Base-by-base conservation (phyloP, 192 early-diverging fungal genomes). In the Allomyces macrogynus region DNA sequence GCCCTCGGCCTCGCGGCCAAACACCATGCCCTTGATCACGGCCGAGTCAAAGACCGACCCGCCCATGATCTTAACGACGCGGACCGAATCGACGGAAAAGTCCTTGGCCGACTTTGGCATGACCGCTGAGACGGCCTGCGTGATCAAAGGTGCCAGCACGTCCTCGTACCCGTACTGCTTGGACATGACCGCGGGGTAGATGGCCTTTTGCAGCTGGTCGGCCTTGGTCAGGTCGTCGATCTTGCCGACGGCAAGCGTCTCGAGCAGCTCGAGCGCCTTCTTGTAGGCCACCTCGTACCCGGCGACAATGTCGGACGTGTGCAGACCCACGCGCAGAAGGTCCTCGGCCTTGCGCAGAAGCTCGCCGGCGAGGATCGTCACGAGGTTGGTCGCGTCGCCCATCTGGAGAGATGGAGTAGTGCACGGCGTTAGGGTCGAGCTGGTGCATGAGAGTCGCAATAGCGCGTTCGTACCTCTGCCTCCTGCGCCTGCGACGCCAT, bases 131-230 rank as follows among this genome's bases (percentile, higher is more conserved):
- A 89, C 86, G 20, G 93, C 93, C 44, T 93, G 80, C 62, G 83
- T 82, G 62, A 98, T 90, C 43, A 95, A 78, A 23, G 77, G 72
- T 7, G 82, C 76, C 49, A 98, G 80, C 64, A 94, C 71, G 60
- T 89, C 87, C 79, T 96, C 95, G 72, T 96, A 86, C 42, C 95
- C 95, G 73, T 89, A 92, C 81, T 95, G 88, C 82, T 98, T 98
- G 18, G 95, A 79, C 54, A 84, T 86, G 63, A 98, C 85, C 7
- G 89, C 84, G 63, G 89, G 81, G 40, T 72, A 71, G 24, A 95
- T 81, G 43, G 87, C 85, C 76, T 89, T 90, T 25, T 75, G 66
- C 32, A 96, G 74, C 70, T 91, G 82, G 4, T 72, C 76, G 61
- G 73, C 70, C 65, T 72, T 72, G 23, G 69, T 71, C 23, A 77